Base-by-base conservation (phyloP, 1,139 yeast genomes). In the Lipomyces yarrowii region DNA sequence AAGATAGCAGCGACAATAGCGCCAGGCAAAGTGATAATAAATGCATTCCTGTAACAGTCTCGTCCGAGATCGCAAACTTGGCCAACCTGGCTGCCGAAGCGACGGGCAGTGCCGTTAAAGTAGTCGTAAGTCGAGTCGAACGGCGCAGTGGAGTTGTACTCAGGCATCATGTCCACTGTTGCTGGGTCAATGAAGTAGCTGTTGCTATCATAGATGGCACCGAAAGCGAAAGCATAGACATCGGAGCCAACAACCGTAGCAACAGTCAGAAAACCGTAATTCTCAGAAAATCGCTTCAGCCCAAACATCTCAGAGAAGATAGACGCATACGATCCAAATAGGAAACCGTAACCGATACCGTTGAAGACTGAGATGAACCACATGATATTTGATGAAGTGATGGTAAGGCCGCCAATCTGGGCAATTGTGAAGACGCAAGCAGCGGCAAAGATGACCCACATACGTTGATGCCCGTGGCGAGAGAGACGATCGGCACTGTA, bases 281-380 rank as follows among this genome's bases (percentile, higher is more conserved):
- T 84, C 54, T 91, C 88, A 63, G 92, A 87, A 75, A 90, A 90
- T 53, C 87, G 83, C 21, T 80, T 81, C 73, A 91, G 84, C 33
- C 93, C 93, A 78, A 90, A 91, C 15, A 86, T 80, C 71, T 91
- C 97, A 0, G 94, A 87, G 37, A 90, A 81, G 32, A 90, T 85
- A 0, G 94, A 89, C 0, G 97, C 97, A 75, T 86, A 89, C 6
- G 91, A 83, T 0, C 97, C 94, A 76, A 89, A 91, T 62, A 88
- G 81, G 61, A 89, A 82, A 0, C 97, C 97, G 77, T 90, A 91
- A n/a, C 91, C 87, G 59, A 83, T 80, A 0, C 97, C 97, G 63
- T 87, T 84, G 5, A 86, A 75, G 42, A 84, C 77, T 0, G 94
- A 88, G n/a, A 88, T 81, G 1, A 83, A 57, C 74, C 84, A 80